Conservation (phyloP, 306 rosid species). For the Acacia acuminata region DNA sequence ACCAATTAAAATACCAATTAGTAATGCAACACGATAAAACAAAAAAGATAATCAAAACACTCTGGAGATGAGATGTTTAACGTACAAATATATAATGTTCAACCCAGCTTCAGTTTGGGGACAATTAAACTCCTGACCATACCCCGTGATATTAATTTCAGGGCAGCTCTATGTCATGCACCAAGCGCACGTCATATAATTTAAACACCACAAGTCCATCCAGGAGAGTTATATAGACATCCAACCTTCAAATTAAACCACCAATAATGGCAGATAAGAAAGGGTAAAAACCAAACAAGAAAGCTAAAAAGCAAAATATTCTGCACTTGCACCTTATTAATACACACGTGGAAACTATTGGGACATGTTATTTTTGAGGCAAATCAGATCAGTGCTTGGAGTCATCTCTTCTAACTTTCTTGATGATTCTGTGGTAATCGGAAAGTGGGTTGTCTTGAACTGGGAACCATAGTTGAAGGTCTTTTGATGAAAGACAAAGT, state of each 20-base stretch:
- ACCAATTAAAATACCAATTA: neutral
- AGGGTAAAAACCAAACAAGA: neutral
- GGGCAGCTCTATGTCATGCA: neutral
- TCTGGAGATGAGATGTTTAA: no score
- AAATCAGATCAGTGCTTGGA: neutral
- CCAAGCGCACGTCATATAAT: neutral
- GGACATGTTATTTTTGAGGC: neutral
- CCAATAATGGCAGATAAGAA: neutral
- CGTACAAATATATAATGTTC: neutral
- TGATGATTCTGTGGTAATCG: constrained; percentile 25
- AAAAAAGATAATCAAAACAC: no score
- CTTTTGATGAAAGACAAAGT: constrained; percentile 29
- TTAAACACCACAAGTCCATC: neutral
- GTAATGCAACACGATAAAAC: neutral
- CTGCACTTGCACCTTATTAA: neutral
- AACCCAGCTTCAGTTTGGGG: neutral
- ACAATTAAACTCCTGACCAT: neutral
- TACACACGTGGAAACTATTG: neutral
- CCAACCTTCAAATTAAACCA: neutral
- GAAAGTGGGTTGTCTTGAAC: constrained; percentile 15
- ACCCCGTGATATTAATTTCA: neutral
- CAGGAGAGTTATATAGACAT: neutral
- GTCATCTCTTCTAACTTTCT: constrained; percentile 49
- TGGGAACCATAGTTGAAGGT: constrained; percentile 47
- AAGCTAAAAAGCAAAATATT: neutral